Conservation (phyloP, 2,329 filamentous ascomycete species). For the Cadophora sp. region DNA sequence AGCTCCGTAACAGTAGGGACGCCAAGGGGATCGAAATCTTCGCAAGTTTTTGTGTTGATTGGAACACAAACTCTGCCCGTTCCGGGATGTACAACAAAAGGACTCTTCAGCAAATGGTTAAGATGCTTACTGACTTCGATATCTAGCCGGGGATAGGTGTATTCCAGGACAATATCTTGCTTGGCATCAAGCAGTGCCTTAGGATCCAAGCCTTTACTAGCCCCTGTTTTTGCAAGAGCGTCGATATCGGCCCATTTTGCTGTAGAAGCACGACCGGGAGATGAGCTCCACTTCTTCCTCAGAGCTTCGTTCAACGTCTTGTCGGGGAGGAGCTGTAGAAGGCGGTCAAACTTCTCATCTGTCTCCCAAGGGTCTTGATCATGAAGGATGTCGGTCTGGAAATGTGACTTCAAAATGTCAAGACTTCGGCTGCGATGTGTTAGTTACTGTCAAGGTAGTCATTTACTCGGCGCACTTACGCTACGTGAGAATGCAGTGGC, state of each 20-base stretch:
- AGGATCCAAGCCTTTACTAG: constrained; percentile 74
- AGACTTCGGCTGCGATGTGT: constrained; percentile 71
- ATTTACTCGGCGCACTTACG: constrained; percentile 56
- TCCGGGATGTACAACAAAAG: constrained; percentile 94
- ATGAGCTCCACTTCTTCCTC: constrained; percentile 88
- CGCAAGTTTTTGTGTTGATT: constrained; percentile 77
- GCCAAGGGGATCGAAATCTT: constrained; percentile 82
- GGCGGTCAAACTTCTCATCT: constrained; percentile 73
- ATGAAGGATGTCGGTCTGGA: constrained; percentile 80
- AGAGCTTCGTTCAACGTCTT: constrained; percentile 77
- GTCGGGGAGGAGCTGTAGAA: constrained; percentile 87
- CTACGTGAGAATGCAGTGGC: constrained; percentile 88
- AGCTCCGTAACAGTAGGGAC: constrained; percentile 91
- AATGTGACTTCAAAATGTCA: constrained; percentile 82
- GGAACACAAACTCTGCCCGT: constrained; percentile 96
- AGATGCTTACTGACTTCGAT: constrained; percentile 97
- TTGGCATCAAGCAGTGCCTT: constrained; percentile 84
- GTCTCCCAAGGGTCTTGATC: constrained; percentile 86
- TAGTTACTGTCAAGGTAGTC: constrained; percentile 22
- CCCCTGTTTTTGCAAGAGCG: constrained; percentile 77
- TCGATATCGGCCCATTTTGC: constrained; percentile 97
- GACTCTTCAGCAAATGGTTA: constrained; percentile 96
- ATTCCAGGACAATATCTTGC: constrained; percentile 95
- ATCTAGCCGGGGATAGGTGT: constrained; percentile 96
- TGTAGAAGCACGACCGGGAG: constrained; percentile 75